phyloP scores from a whole-genome alignment of 495 filamentous ascomycete species.

The Hypomontagnella submonticulosa region DNA sequence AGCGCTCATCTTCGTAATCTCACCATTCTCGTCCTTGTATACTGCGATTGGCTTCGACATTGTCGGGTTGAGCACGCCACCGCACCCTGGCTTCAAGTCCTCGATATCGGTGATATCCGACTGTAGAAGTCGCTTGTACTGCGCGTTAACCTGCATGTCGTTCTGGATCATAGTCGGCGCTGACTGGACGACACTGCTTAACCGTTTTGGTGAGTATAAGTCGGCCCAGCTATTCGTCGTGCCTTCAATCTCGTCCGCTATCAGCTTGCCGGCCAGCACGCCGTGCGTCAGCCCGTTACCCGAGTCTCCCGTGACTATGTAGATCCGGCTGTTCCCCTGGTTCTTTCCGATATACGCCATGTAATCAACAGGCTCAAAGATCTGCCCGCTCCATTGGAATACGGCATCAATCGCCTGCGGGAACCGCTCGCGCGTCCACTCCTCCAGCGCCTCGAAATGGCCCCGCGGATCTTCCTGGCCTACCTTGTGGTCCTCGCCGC shows the following conservation, averaged over 20 bases:
- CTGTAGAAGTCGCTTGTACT: slow-evolving; percentile 67
- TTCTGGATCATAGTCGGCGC: slow-evolving; percentile 53
- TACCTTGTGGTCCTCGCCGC: slow-evolving; percentile 70
- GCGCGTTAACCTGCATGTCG: slow-evolving; percentile 65
- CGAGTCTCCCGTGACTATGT: slow-evolving; percentile 67
- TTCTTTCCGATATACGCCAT: slow-evolving; percentile 68
- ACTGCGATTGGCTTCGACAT: slow-evolving; percentile 60
- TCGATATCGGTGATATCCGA: slow-evolving; percentile 68
- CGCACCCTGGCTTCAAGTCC: slow-evolving; percentile 58
- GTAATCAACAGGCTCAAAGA: slow-evolving; percentile 66
- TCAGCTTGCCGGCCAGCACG: slow-evolving; percentile 62
- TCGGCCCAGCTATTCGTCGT: slow-evolving; percentile 59
- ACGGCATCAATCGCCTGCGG: slow-evolving; percentile 59
- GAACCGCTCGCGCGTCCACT: slow-evolving; percentile 65
- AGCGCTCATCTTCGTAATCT: slow-evolving; percentile 61
- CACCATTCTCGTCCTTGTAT: slow-evolving; percentile 67
- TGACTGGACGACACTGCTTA: slow-evolving; percentile 49
- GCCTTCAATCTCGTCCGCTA: slow-evolving; percentile 65
- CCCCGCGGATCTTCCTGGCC: slow-evolving; percentile 60
- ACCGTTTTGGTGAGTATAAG: slow-evolving; percentile 62
- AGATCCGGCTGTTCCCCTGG: slow-evolving; percentile 61
- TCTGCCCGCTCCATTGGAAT: slow-evolving; percentile 68
- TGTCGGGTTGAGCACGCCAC: slow-evolving; percentile 63
- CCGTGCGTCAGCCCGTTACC: slow-evolving; percentile 70
- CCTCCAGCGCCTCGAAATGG: slow-evolving; percentile 60